Evolutionary conservation across 441 rosid genomes (phyloP).

Genomic region (Gossypium gossypioides): DNA sequence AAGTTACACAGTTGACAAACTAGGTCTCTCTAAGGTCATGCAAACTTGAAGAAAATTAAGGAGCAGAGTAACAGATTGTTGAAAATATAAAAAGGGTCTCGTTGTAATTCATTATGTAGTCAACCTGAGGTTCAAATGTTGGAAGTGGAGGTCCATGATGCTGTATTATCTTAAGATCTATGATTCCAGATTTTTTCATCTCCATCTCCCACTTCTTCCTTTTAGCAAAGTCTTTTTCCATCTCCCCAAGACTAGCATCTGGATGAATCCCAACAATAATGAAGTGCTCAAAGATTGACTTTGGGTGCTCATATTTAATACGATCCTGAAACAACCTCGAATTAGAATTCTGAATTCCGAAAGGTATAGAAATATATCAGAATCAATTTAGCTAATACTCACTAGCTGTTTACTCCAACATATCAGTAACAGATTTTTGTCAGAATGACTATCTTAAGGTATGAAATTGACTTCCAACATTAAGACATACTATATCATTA

Average conservation of each 20-base stretch:
- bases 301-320: constrained; percentile 61
- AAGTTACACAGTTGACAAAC: background rate
- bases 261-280: constrained; percentile 83
- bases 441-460: background rate
- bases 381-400: background rate
- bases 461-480: background rate
- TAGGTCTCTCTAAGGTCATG: background rate
- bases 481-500: background rate
- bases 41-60: constrained; percentile 1
- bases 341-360: constrained; percentile 5
- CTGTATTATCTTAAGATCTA: constrained; percentile 39
- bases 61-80: background rate
- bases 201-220: constrained; percentile 75
- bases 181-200: constrained; percentile 47
- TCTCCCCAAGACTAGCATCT: constrained; percentile 59
- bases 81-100: constrained; percentile 8
- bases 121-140: constrained; percentile 79
- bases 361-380: background rate
- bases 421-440: background rate
- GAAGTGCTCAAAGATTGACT: constrained; percentile 78
- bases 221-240: constrained; percentile 77
- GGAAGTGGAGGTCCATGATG: constrained; percentile 59
- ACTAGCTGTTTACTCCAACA: background rate
- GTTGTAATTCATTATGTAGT: constrained; percentile 3
- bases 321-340: constrained; percentile 45